Base-by-base conservation (phyloP, 495 filamentous ascomycete species). In the Filosporella fistucella region DNA sequence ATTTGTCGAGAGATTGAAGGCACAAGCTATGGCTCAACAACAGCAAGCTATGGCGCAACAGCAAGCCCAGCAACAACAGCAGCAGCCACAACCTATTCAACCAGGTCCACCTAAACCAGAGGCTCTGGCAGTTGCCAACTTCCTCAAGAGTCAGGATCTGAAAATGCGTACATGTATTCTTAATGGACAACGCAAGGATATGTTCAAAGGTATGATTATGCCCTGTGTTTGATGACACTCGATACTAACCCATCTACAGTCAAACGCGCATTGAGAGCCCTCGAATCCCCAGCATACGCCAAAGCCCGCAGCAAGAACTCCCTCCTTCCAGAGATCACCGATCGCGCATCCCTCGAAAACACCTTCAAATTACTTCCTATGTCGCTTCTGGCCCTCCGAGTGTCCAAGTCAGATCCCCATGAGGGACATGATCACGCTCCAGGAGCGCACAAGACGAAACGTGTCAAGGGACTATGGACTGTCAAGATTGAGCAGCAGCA, bases 401-500 rank as follows among this genome's bases (percentile, higher is more conserved):
- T 97, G 18, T 77, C 71, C 52, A 96, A 97, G 67, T 67, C 85
- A 34, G 94, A 97, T 56, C 67, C 68, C 24, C 77, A 83, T 55
- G 77, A 82, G 54, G 82, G 82, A 33, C 91, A 96, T 64, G 76
- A 85, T 64, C 85, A 89, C 51, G 82, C 70, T 42, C 74, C 75
- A 35, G 58, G 64, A n/a, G 63, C 68, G 17, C 88, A 89, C 63
- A 76, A 83, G 48, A 81, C 80, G 54, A 98, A 97, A 74, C 82
- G 90, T 20, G 73, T 88, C 55, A 99, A 97, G 72, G 94, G 94
- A 16, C 80, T 90, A 21, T 99, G 94, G 94, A 96, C 85, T 1
- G 94, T 99, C 32, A 85, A 82, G 61, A 89, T 99, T 55, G 93
- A 97, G 68, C 91, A 91, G 52, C 91, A 99, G 63, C 94, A 99